Evolutionary conservation across 2,329 filamentous ascomycete species (phyloP), one percentile per base, ranked within the genome.

Genomic region (Leptoxyphium fumago): DNA sequence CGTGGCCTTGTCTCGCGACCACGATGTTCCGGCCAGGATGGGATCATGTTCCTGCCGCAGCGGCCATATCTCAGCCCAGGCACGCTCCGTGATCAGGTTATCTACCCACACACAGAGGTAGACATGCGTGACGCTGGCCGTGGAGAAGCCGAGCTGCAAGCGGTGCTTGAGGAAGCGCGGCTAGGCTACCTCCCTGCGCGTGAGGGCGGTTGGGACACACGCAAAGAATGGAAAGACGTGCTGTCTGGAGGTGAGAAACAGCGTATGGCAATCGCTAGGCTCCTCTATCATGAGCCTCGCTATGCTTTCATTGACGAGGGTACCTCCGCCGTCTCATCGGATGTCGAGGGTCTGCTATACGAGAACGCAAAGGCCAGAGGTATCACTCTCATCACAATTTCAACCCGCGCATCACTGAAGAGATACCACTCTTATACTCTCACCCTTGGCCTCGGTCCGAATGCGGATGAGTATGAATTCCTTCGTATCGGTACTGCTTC

Each of bases 221-320:
- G 86, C 45, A 96, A 98, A 64, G 88, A 94, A 60, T 98, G 91
- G 91, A 95, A 96, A 66, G 89, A 96, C 54, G 86, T 98, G 4
- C 72, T 98, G n/a, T 89, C 82, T 51, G 91, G 91, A 34, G 91
- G 91, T 10, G 91, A 98, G 71, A 98, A 98, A 68, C 91, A 98
- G 67, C 74, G 91, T 17, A 85, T 98, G 75, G 86, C 78, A 0
- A 86, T 98, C 55, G 89, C 93, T 3, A 72, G 91, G 39, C 63
- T 98, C 41, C 69, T 96, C 36, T 98, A 98, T 58, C 91, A 98
- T 58, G 89, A 96, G 66, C 91, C 91, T 13, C 74, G 82, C 47
- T 98, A 94, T 60, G 91, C 87, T 2, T 86, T 98, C 55, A 78
- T 98, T 45, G 91, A 98, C 50, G 91, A 98, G 64, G 89, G 87